phyloP scores from a whole-genome alignment of 2,329 filamentous ascomycete genomes.

The Alternaria sp. region DNA sequence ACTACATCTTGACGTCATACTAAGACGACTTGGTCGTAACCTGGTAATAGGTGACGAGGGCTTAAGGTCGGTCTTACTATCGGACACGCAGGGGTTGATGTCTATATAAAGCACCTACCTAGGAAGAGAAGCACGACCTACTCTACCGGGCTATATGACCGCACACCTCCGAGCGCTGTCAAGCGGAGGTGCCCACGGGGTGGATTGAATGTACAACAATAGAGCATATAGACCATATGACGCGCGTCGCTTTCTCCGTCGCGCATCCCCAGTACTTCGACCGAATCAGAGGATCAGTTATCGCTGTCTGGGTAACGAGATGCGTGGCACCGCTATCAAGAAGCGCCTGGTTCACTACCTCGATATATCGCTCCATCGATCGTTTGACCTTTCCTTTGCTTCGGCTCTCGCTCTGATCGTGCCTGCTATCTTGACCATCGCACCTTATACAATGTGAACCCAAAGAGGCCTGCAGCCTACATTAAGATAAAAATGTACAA shows the following conservation, averaged over 20 bases:
- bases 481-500: not conserved
- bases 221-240: not conserved
- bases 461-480: not conserved
- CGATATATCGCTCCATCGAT: not conserved
- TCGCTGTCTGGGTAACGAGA: not conserved
- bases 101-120: not conserved
- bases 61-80: not conserved
- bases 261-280: not conserved
- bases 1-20: not conserved
- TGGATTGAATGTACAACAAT: not conserved
- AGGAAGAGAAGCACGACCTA: not conserved
- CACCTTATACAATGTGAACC: not conserved
- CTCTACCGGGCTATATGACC: not conserved
- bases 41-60: not conserved
- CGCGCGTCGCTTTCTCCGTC: not conserved
- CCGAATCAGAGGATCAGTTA: not conserved
- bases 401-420: not conserved
- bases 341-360: not conserved
- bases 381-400: not conserved
- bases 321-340: not conserved
- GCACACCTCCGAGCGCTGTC: not conserved
- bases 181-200: not conserved
- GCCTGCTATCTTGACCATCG: not conserved
- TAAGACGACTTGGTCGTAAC: not conserved
- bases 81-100: not conserved